Evolutionary conservation across 768 basidiomycete genomes (phyloP).

Genomic region (Lanmaoa pseudosensibilis): DNA sequence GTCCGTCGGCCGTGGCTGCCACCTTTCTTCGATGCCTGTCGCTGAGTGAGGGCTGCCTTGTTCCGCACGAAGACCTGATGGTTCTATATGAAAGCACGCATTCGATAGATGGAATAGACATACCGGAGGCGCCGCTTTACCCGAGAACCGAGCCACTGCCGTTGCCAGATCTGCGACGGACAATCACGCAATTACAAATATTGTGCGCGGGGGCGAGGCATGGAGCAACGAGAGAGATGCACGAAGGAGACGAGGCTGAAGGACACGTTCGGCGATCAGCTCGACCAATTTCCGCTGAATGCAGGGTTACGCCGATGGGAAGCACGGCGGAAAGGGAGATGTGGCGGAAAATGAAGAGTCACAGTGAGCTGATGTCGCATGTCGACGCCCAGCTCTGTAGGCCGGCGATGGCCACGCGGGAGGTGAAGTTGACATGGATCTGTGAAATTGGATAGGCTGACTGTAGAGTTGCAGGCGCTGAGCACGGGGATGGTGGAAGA

Average conservation of each 20-base stretch:
- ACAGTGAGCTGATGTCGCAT: slow-evolving; percentile 53
- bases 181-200: slow-evolving; percentile 65
- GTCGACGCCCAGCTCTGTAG: slow-evolving; percentile 51
- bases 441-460: slow-evolving; percentile 7
- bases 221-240: slow-evolving; percentile 32
- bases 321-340: slow-evolving; percentile 16
- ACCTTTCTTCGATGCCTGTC: slow-evolving; percentile 72
- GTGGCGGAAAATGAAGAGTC: slow-evolving; percentile 31
- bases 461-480: slow-evolving; percentile 12
- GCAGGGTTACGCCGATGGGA: slow-evolving; percentile 22
- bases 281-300: slow-evolving; percentile 33
- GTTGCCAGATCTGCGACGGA: slow-evolving; percentile 60
- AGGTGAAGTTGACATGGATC: slow-evolving; percentile 37
- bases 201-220: slow-evolving; percentile 37
- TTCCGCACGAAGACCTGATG: slow-evolving; percentile 44
- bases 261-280: slow-evolving; percentile 31
- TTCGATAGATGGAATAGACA: slow-evolving; percentile 23
- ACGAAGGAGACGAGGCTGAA: slow-evolving; percentile 30
- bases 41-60: slow-evolving; percentile 50
- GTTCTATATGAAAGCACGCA: slow-evolving; percentile 45
- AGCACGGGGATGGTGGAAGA: slow-evolving; percentile 38
- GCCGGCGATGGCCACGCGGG: slow-evolving; percentile 33
- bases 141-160: slow-evolving; percentile 32
- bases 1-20: slow-evolving; percentile 50
- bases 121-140: slow-evolving; percentile 37